Base-by-base conservation (phyloP, 306 rosid genomes). In the Mucuna pruriens region DNA sequence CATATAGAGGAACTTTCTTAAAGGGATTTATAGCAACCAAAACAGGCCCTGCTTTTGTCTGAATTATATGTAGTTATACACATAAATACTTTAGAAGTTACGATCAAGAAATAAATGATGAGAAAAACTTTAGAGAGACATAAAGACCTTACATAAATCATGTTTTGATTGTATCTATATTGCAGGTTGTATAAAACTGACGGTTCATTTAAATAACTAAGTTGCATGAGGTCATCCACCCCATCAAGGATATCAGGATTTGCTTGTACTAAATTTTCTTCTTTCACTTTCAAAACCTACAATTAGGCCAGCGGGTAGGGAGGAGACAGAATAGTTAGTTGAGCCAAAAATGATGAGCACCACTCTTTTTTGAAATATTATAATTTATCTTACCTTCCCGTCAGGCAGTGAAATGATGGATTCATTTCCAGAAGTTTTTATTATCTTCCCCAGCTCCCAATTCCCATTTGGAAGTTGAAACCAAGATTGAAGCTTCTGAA, bases 171-270 rank as follows among this genome's bases (percentile, higher is more conserved):
- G 89, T 94, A 94, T 91, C 98, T 94, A 79, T 87, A 88, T 40
- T 92, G 93, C 77, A 94, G 94, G 88, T 94, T 89, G 84, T 92
- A 92, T 83, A 94, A 81, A 70, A 94, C 97, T 52, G 98, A 91
- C 0, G 97, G 98, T 71, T 94, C 97, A 15, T 94, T 94, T 82
- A 94, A 85, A 89, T 94, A 94, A 90, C 98, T 94, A 44, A 94
- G 97, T 81, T 94, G 98, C 98, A 94, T 92, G 82, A 94, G 97
- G 89, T 94, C 98, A 80, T 92, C 96, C 76, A 94, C 97, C n/a
- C 98, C 98, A 84, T 94, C 97, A 73, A 94, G 98, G 83, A 94
- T 94, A 84, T 92, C 97, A 55, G 97, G 98, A 89, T 94, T 92
- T 85, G 97, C 98, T 6, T 89, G 78, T 51, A 94, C 78, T 88